Base-by-base conservation (phyloP, 2,329 filamentous ascomycete species). In the Fusarium algeriense region DNA sequence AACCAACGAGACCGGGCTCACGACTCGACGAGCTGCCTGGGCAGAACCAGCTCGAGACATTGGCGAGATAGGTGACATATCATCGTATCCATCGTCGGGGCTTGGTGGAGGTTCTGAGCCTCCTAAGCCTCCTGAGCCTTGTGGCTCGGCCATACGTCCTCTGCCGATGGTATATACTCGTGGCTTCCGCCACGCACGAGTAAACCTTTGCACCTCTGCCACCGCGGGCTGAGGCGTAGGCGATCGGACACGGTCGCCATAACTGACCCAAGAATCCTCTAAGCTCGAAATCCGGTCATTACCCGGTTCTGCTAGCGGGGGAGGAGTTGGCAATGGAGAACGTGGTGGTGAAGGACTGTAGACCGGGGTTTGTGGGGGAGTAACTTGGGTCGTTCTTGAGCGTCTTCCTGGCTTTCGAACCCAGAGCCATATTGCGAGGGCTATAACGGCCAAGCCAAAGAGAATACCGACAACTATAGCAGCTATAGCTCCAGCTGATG, bases 151-250 rank as follows among this genome's bases (percentile, higher is more conserved):
- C 20, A 71, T 28, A 26, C 45, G 35, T 7, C 64, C 62, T n/a
- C 58, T 55, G 17, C 67, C 66, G 20, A 76, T 60, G 3, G 75
- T 63, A 40, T 69, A 77, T n/a, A 73, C 61, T 4, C 73, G 67
- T 13, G 75, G 75, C 45, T 74, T 75, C 50, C 73, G 75, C 54
- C 68, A 46, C 7, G 71, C 43, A 12, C 75, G 67, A 30, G 72
- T 74, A 32, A 58, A 77, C 38, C 71, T 77, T 48, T 48, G 69
- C 6, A 70, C 57, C 59, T 77, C 75, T 14, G 75, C 75, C 32
- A 77, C 66, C 5, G 75, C 75, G 2, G 73, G 73, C 50, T 69
- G 75, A 11, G 75, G 75, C 11, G 75, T 76, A 7, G 75, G 69
- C 17, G 73, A 77, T 20, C 54, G 60, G 5, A 68, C 64, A 15